Evolutionary conservation across 768 basidiomycete genomes (phyloP).

Genomic region (Leccinum rimulosum): DNA sequence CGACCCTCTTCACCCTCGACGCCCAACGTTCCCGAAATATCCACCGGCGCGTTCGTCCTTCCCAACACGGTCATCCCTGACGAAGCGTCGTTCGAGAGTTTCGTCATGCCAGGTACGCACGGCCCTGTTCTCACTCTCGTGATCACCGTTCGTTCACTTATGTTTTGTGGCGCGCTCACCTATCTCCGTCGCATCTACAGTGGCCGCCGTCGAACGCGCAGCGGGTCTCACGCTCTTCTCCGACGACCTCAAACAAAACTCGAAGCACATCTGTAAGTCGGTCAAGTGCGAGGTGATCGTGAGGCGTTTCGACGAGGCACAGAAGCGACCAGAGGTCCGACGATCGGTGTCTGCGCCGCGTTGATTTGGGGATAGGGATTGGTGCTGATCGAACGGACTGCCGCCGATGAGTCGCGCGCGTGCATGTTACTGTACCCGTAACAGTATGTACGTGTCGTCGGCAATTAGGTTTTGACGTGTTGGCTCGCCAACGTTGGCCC

Average conservation of each 20-base stretch:
- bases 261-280: constrained; percentile 86
- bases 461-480: background rate
- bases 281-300: constrained; percentile 88
- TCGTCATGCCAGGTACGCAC: constrained; percentile 71
- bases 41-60: constrained; percentile 91
- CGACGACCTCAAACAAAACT: constrained; percentile 64
- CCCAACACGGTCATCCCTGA: constrained; percentile 94
- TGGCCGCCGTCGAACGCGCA: constrained; percentile 89
- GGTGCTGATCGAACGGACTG: background rate
- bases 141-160: background rate
- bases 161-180: background rate
- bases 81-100: constrained; percentile 72
- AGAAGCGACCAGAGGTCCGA: constrained; percentile 57
- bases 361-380: background rate
- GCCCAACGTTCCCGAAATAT: constrained; percentile 70
- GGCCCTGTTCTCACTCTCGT: background rate
- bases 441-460: background rate
- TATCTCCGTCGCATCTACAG: constrained; percentile 28
- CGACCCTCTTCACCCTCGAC: constrained; percentile 71
- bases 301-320: constrained; percentile 87
- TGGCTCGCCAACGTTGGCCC: background rate
- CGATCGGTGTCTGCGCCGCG: constrained; percentile 49
- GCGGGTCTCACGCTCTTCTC: constrained; percentile 89
- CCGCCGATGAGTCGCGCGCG: background rate
- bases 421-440: background rate